These are phyloP conservation scores for Pichiaceae sp. DNA, from an alignment of 1,139 yeast genomes.

Conservation along the genomic window DNA sequence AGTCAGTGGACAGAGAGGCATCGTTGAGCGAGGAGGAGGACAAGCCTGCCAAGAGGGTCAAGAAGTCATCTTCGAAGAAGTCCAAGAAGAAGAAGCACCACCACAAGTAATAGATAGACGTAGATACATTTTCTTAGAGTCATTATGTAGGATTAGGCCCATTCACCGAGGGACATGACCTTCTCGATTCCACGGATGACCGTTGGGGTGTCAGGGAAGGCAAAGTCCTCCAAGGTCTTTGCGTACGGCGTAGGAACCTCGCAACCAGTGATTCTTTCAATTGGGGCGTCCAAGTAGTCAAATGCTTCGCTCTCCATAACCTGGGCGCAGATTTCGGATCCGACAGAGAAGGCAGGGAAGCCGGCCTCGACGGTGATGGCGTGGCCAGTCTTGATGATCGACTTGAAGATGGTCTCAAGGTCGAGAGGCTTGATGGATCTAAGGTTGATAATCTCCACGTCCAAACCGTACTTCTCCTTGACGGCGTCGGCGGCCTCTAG, in stretches of 20 bases:
- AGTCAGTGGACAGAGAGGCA: not conserved
- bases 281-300: constrained; percentile 98
- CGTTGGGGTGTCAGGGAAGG: constrained; percentile 94
- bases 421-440: constrained; percentile 97
- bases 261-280: constrained; percentile 97
- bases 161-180: constrained; percentile 61
- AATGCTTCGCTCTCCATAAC: constrained; percentile 98
- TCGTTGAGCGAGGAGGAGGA: constrained; percentile 16
- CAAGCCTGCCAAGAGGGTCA: not conserved
- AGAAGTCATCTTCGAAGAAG: constrained; percentile 15
- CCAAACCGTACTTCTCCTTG: constrained; percentile 76
- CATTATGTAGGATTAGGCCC: constrained; percentile 14
- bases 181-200: constrained; percentile 87
- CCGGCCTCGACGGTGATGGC: constrained; percentile 95
- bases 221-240: constrained; percentile 91
- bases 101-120: not conserved
- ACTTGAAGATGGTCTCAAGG: constrained; percentile 72
- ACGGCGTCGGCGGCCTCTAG: constrained; percentile 84
- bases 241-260: constrained; percentile 99
- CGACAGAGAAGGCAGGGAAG: constrained; percentile 97
- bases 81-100: constrained; percentile 4
- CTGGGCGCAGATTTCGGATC: constrained; percentile 96
- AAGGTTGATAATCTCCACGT: constrained; percentile 90
- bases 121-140: not conserved
- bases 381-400: constrained; percentile 96